phyloP scores from a whole-genome alignment of 257 asterid species.

The Przewalskia tangutica region DNA sequence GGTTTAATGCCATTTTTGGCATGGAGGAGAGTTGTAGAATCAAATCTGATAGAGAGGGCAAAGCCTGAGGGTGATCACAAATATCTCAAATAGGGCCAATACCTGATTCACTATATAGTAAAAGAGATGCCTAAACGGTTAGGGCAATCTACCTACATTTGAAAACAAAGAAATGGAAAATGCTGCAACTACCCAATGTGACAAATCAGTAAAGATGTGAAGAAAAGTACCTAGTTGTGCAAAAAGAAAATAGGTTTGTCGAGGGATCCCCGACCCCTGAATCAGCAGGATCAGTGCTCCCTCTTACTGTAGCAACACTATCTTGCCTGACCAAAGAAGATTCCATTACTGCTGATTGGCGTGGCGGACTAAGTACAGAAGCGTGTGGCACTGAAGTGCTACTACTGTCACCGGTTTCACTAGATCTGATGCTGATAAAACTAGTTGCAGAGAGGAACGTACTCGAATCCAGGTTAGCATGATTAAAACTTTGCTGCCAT shows the following conservation, averaged over 20 bases:
- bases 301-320: constrained; percentile 22
- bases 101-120: neutral
- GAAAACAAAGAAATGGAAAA: neutral
- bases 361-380: constrained; percentile 37
- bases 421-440: constrained; percentile 71
- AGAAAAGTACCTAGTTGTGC: constrained; percentile 44
- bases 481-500: constrained; percentile 53
- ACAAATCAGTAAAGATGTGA: neutral
- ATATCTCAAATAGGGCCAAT: neutral
- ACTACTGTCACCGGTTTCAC: constrained; percentile 64
- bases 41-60: neutral
- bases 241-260: constrained; percentile 31
- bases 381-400: constrained; percentile 53
- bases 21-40: neutral
- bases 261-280: constrained; percentile 23
- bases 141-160: neutral
- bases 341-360: constrained; percentile 47
- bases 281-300: constrained; percentile 20
- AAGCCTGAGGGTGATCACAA: constrained; percentile 2
- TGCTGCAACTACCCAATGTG: constrained; percentile 4
- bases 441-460: constrained; percentile 64
- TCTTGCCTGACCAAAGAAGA: constrained; percentile 35
- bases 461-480: constrained; percentile 46
- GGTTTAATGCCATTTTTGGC: constrained; percentile 1
- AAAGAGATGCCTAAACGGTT: neutral